Percentiles rank a stretch among this genome's conserved stretches.
phyloP scores from a whole-genome alignment of 2,329 filamentous ascomycete species.

The Endocalyx cinctus region DNA sequence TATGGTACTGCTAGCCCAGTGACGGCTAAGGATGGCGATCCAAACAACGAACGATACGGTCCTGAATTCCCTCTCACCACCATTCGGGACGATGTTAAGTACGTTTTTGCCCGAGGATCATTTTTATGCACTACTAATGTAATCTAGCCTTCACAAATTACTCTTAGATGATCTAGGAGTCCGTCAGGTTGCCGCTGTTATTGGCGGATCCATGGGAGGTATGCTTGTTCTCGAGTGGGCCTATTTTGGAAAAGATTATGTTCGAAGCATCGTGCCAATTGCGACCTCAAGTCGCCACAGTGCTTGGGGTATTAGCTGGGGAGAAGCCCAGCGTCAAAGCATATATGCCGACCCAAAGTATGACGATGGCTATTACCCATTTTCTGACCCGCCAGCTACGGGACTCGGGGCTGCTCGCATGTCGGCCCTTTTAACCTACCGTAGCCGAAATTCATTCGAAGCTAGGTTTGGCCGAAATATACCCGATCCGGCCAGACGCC shows the following conservation, averaged over 20 bases:
- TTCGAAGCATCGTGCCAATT: constrained; percentile 75
- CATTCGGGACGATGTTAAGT: constrained; percentile 93
- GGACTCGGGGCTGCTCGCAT: constrained; percentile 93
- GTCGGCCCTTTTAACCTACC: constrained; percentile 92
- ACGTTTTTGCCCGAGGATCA: constrained; percentile 30
- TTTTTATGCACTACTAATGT: constrained; percentile 13
- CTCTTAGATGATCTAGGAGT: constrained; percentile 78
- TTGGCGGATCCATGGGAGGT: constrained; percentile 81
- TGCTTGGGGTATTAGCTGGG: constrained; percentile 89
- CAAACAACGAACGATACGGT: constrained; percentile 72
- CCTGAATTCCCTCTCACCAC: constrained; percentile 96
- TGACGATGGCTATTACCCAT: constrained; percentile 90
- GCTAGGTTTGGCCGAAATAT: constrained; percentile 90
- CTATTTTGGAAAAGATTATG: constrained; percentile 84
- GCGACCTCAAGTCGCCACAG: constrained; percentile 81
- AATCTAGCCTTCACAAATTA: constrained; percentile 66
- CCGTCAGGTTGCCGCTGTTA: constrained; percentile 69
- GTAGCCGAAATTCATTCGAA: constrained; percentile 95
- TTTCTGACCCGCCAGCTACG: constrained; percentile 78
- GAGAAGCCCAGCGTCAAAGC: constrained; percentile 81
- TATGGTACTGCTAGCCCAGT: constrained; percentile 86
- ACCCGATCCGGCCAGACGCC: constrained; percentile 76
- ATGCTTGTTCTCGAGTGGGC: constrained; percentile 92
- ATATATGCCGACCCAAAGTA: constrained; percentile 99
- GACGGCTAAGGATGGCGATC: constrained; percentile 80